phyloP scores from a whole-genome alignment of 306 rosid species.

The Fagus crenata region DNA sequence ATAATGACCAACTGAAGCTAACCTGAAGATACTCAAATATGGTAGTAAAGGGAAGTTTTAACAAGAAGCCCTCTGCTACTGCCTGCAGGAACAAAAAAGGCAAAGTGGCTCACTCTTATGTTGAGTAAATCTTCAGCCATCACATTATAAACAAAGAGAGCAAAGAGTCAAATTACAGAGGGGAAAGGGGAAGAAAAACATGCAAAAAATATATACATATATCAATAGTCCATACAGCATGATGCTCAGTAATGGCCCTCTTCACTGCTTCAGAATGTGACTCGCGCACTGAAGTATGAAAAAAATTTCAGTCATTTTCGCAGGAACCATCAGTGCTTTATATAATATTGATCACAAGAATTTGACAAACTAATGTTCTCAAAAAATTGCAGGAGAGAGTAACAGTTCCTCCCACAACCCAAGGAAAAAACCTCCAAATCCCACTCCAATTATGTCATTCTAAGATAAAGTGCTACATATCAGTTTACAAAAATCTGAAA shows the following conservation, averaged over 20 bases:
- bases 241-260: slow-evolving; percentile 65
- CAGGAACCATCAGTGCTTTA: slow-evolving; percentile 16
- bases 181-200: slow-evolving; percentile 12
- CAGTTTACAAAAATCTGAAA: no score
- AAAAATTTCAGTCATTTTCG: slow-evolving; percentile 37
- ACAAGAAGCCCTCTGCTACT: slow-evolving; percentile 52
- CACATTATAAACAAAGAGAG: slow-evolving; percentile 5
- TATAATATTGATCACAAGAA: slow-evolving; percentile 8
- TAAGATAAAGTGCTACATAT: neutral
- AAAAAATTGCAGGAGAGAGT: slow-evolving; percentile 6
- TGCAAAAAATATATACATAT: slow-evolving; percentile 17
- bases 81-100: slow-evolving; percentile 58
- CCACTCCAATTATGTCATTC: neutral
- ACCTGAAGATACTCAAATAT: slow-evolving; percentile 99
- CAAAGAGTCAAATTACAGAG: slow-evolving; percentile 10
- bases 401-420: neutral
- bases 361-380: slow-evolving; percentile 3
- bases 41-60: slow-evolving; percentile 81
- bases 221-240: slow-evolving; percentile 55
- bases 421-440: neutral
- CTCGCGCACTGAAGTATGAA: slow-evolving; percentile 53
- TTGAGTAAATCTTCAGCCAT: slow-evolving; percentile 18
- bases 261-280: slow-evolving; percentile 70
- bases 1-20: slow-evolving; percentile 25
- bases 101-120: slow-evolving; percentile 22